These are phyloP conservation scores for Bacidia gigantensis DNA, from an alignment of 495 filamentous ascomycete genomes.

Conservation along the genomic window DNA sequence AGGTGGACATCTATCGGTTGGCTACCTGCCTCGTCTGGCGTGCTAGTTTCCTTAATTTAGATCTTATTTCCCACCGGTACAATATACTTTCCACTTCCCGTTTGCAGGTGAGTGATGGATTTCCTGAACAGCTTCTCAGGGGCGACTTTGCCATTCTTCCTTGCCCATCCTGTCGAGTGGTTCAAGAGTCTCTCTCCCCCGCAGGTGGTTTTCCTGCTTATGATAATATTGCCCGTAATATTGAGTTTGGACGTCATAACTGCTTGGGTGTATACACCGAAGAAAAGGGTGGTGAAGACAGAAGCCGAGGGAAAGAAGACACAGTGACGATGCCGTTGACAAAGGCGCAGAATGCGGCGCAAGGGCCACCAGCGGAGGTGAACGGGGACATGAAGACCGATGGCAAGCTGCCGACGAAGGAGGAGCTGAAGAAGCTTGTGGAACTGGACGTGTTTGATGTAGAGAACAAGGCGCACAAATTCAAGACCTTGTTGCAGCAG, in stretches of 20 bases:
- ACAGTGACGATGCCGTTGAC: background rate
- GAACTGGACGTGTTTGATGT: conserved; percentile 49
- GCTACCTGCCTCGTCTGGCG: too few relatives aligned
- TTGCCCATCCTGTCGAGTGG: background rate
- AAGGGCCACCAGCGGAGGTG: conserved; percentile 3
- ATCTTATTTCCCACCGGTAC: background rate
- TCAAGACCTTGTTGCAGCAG: conserved; percentile 48
- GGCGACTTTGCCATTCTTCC: background rate
- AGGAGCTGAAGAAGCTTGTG: conserved; percentile 35
- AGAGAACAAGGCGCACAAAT: conserved; percentile 46
- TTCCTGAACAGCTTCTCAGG: background rate
- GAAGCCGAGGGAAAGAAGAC: background rate
- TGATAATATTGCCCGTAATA: background rate
- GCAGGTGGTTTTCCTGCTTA: background rate
- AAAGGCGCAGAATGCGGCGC: background rate
- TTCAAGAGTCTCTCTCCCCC: background rate
- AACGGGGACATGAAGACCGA: conserved; percentile 14
- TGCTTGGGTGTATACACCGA: background rate
- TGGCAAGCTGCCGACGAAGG: conserved; percentile 38
- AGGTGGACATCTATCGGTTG: too few relatives aligned
- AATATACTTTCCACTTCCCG: background rate
- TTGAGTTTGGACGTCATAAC: background rate
- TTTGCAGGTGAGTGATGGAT: too few relatives aligned
- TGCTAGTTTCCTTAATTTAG: too few relatives aligned
- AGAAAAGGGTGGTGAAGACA: background rate